Evolutionary conservation across 345 rosid genomes (phyloP), one percentile per base, ranked within the genome.

Genomic region (Hibiscus mutabilis): DNA sequence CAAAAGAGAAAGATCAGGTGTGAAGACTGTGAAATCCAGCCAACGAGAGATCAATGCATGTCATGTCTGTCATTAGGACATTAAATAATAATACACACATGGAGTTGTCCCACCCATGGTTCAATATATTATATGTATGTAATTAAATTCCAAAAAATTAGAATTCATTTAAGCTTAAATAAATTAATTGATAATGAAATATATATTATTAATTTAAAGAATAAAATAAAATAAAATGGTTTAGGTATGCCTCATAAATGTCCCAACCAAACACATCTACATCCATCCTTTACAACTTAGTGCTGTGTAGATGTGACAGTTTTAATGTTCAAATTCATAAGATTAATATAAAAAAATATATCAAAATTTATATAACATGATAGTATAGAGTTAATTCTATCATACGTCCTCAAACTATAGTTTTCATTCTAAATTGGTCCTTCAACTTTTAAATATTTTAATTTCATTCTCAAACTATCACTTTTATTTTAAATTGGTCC

Each of bases 41-140:
- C 64, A 57, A 55, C 35, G 19, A 37, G 64, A 37, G 61, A 2
- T 37, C 12, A 3, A 55, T 11, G 29, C 73, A 31, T 35, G 63
- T 7, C 73, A 14, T 70, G 73, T 56, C 73, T 31, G 33, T 70
- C 63, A 4, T 56, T 75, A 22, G 66, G 66, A 71, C 74, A 44
- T 59, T 24, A 55, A 71, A 71, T 71, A 57, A 71, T 59, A 58
- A 71, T 44, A 71, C 57, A 71, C 74, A 71, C 74, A 71, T 71
- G 74, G 67, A 60, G 3, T 37, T 71, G 74, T 71, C 67, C 70
- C 70, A 46, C 70, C 9, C 70, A 66, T 66, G 40, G 24, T 53
- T 24, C 37, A 15, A 66, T 66, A 24, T 15, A 46, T 25, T 15
- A 46, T 25, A 16, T 53, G 22, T 18, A 6, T 18, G 10, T 19